Evolutionary conservation across 306 rosid genomes (phyloP).

Genomic region (Pterocarpus macrocarpus): DNA sequence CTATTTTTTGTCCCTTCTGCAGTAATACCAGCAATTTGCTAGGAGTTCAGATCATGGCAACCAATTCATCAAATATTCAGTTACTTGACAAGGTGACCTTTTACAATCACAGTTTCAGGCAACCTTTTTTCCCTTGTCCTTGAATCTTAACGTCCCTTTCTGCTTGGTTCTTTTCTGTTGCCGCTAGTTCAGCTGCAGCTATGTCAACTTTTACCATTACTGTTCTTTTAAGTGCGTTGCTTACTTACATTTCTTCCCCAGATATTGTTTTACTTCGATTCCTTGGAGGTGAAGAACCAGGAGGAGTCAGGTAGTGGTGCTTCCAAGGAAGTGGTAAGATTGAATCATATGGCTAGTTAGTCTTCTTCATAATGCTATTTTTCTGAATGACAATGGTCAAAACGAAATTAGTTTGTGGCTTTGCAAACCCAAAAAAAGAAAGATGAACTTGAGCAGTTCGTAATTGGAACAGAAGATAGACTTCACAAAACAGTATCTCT

Average conservation of each 20-base stretch:
- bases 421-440: background rate
- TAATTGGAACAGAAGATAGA: conserved; percentile 16
- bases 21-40: conserved; percentile 56
- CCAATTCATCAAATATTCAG: conserved; percentile 74
- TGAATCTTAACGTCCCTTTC: conserved; percentile 24
- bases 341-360: conserved; percentile 10
- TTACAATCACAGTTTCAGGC: conserved; percentile 24
- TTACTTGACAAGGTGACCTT: conserved; percentile 76
- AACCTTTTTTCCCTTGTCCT: conserved; percentile 38
- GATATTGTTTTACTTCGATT: conserved; percentile 74
- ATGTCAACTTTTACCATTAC: conserved; percentile 19
- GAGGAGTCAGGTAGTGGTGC: conserved; percentile 56
- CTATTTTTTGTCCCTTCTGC: conserved; percentile 87
- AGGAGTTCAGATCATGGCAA: conserved; percentile 86
- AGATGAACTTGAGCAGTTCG: conserved; percentile 8
- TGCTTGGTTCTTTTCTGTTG: conserved; percentile 26
- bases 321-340: conserved; percentile 64
- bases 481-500: background rate
- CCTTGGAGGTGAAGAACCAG: conserved; percentile 65
- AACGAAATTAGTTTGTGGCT: conserved; percentile 29
- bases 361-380: conserved; percentile 39
- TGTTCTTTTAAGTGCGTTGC: conserved; percentile 33
- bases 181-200: conserved; percentile 23
- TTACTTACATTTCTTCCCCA: conserved; percentile 46
- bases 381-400: conserved; percentile 30